phyloP scores from a whole-genome alignment of 495 filamentous ascomycete species.

The Cercophora scortea region DNA sequence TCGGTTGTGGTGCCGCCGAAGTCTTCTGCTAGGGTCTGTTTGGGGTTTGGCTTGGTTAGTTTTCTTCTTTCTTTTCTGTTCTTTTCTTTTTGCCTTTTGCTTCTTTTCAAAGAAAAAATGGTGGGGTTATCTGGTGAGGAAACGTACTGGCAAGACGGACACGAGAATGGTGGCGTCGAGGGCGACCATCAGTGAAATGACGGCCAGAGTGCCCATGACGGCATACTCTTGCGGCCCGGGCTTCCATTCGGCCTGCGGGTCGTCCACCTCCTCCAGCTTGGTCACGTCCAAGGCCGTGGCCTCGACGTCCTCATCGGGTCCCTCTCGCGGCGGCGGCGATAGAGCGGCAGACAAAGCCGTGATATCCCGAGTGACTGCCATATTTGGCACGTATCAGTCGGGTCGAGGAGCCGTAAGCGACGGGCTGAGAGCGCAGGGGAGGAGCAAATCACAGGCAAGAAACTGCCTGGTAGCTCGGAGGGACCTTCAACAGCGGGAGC shows the following conservation, averaged over 20 bases:
- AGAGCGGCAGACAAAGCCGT: not conserved
- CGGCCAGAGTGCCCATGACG: slow-evolving; percentile 35
- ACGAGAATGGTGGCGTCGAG: slow-evolving; percentile 51
- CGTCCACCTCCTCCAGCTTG: too few species aligned
- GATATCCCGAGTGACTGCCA: too few species aligned
- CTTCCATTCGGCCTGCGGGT: slow-evolving; percentile 19
- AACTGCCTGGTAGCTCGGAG: not conserved
- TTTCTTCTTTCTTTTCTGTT: too few species aligned
- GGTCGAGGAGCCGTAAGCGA: too few species aligned
- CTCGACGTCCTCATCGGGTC: too few species aligned
- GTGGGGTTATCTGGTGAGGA: too few species aligned
- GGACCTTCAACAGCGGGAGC: not conserved
- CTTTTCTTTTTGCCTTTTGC: too few species aligned
- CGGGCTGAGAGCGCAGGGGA: not conserved
- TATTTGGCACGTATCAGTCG: too few species aligned
- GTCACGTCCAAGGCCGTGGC: too few species aligned
- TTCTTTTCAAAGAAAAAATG: too few species aligned
- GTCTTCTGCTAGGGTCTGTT: slow-evolving; percentile 27
- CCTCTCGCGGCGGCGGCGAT: not conserved
- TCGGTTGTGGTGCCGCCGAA: slow-evolving; percentile 37
- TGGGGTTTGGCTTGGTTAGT: too few species aligned
- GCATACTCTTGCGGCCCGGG: slow-evolving; percentile 28
- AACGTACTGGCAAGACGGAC: slow-evolving; percentile 28
- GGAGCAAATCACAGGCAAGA: not conserved
- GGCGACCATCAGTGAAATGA: slow-evolving; percentile 42